Evolutionary conservation across 2,329 filamentous ascomycete species (phyloP), one percentile per base, ranked within the genome.

Genomic region (Orbilia brochopaga): DNA sequence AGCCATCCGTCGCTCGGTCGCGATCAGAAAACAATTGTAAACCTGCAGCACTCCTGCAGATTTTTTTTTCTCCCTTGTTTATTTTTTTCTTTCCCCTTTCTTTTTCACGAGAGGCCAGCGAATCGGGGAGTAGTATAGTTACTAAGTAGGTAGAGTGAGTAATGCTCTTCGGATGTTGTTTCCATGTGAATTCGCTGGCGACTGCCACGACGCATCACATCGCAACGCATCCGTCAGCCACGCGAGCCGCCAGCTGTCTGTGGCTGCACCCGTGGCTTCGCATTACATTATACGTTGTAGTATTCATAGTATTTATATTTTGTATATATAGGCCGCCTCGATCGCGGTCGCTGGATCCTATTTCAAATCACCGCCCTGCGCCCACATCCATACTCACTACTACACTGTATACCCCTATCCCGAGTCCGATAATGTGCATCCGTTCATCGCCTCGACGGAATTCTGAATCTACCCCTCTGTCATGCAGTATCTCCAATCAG

Each of bases 41-140:
- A 7, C 46, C 17, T 51, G 46, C n/a, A 17, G 13, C 32, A 7
- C 32, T 37, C 48, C 62, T 37, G 15, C 37, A 46, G 60, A 50
- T 53, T 51, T 44, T 69, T 65, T 48, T 74, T 50, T 44, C 46
- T 32, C 30, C 19, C n/a, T 19, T 44, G 66, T 58, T 35, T 62
- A 46, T 50, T 35, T 32, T 58, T 27, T 54, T 37, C 52, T 35
- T 72, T 44, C 32, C 37, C n/a, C 37, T 42, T 42, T 13, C 5
- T 3, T 13, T 42, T 6, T 6, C 13, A 13, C 32, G 32, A 6
- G 15, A 15, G 13, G 4, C 15, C 15, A 3, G n/a, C n/a, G n/a
- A n/a, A n/a, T n/a, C n/a, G n/a, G n/a, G n/a, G n/a, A n/a, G n/a
- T n/a, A n/a, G n/a, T n/a, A n/a, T n/a, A n/a, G n/a, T n/a, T n/a